Conservation (phyloP, 768 basidiomycete genomes). For the Lanmaoa rubissima region DNA sequence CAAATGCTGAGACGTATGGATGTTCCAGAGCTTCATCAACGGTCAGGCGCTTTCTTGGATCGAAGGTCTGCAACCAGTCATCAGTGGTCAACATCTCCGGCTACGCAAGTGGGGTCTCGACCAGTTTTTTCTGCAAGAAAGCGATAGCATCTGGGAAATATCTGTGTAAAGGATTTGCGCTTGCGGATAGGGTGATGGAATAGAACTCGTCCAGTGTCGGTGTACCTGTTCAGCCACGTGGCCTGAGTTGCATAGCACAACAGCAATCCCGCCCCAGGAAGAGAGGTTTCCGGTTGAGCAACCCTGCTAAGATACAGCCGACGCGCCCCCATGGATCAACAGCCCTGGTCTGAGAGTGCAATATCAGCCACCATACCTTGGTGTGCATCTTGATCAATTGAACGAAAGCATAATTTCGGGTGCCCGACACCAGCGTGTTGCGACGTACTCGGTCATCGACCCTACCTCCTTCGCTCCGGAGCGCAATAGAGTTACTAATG, state of each 20-base stretch:
- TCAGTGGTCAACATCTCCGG: constrained; percentile 23
- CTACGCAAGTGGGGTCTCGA: constrained; percentile 30
- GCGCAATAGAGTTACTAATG: constrained; percentile 50
- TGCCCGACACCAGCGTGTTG: constrained; percentile 90
- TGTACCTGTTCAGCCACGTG: constrained; percentile 47
- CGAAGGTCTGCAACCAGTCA: constrained; percentile 59
- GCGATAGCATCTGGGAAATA: constrained; percentile 80
- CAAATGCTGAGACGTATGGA: constrained; percentile 79
- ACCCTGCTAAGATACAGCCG: constrained; percentile 77
- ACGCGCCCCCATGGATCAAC: constrained; percentile 79
- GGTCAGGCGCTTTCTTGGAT: constrained; percentile 80
- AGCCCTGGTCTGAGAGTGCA: constrained; percentile 30
- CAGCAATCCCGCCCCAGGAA: constrained; percentile 83
- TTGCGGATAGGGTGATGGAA: constrained; percentile 88
- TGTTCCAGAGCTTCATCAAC: constrained; percentile 82
- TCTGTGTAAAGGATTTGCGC: constrained; percentile 59
- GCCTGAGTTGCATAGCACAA: constrained; percentile 23
- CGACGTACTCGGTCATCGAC: constrained; percentile 82
- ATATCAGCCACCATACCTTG: constrained; percentile 41
- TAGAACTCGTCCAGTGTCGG: constrained; percentile 90
- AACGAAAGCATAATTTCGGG: constrained; percentile 94
- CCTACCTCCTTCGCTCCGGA: constrained; percentile 62
- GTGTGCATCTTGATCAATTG: constrained; percentile 91
- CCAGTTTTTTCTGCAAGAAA: constrained; percentile 70
- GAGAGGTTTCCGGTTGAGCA: constrained; percentile 75